A percentile compares a stretch with the other conserved stretches of the same genome.
Conservation (phyloP, 1,284 basidiomycete species). For the Phylloporus gajari region DNA sequence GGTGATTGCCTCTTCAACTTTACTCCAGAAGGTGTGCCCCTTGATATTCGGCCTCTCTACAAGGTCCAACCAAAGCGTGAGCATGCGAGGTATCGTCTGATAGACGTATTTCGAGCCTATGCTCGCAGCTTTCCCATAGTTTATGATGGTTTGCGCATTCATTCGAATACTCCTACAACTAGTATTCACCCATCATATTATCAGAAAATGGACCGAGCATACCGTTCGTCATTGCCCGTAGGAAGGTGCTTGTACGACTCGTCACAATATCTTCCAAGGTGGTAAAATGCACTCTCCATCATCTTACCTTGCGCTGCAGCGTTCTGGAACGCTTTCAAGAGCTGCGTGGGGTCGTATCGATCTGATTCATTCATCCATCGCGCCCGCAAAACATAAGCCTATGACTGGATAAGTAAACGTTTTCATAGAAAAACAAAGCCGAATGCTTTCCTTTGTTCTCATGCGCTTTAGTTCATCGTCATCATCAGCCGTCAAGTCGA, state of each 20-base stretch:
- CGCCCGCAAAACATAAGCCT: conserved; percentile 90
- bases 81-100: conserved; percentile 92
- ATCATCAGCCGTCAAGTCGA: conserved; percentile 67
- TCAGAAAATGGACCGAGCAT: conserved; percentile 22
- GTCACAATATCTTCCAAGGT: conserved; percentile 90
- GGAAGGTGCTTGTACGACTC: conserved; percentile 70
- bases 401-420: conserved; percentile 15
- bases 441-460: conserved; percentile 75
- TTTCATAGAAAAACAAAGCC: conserved; percentile 5
- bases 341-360: conserved; percentile 74
- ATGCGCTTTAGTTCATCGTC: conserved; percentile 60
- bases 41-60: conserved; percentile 69
- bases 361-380: conserved; percentile 95
- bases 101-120: conserved; percentile 96
- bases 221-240: conserved; percentile 62
- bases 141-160: conserved; percentile 71
- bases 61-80: conserved; percentile 96
- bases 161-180: conserved; percentile 63
- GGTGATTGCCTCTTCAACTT: conserved; percentile 66
- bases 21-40: conserved; percentile 56
- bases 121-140: conserved; percentile 81
- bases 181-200: conserved; percentile 9
- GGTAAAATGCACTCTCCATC: conserved; percentile 88
- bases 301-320: conserved; percentile 52
- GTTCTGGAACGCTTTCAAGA: conserved; percentile 35